These are phyloP conservation scores for Botryobasidium botryosum DNA, from an alignment of 768 basidiomycete species.

Conservation along the genomic window DNA sequence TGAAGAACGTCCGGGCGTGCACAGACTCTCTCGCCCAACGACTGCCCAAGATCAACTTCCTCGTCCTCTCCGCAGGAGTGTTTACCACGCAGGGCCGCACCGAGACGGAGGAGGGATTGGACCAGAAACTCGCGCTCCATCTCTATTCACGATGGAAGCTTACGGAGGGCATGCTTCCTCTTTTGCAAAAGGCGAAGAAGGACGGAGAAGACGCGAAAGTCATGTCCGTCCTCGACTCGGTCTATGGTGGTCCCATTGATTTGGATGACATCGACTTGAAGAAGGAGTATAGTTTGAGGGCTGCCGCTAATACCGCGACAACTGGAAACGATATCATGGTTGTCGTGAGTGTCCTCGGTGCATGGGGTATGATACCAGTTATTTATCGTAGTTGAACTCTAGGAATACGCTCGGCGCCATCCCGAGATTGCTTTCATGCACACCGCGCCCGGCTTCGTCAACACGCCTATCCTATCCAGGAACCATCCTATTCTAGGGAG, in stretches of 20 bases:
- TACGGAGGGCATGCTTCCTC: conserved; percentile 5
- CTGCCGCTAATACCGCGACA: not conserved
- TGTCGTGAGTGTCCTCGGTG: not conserved
- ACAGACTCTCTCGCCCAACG: conserved; percentile 2
- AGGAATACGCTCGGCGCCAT: conserved; percentile 8
- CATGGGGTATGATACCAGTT: not conserved
- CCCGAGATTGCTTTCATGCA: conserved; percentile 9
- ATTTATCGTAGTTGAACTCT: not conserved
- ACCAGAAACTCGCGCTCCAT: conserved; percentile 10
- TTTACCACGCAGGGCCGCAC: conserved; percentile 3
- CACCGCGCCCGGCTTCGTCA: conserved; percentile 4
- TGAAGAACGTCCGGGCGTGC: conserved; percentile 11
- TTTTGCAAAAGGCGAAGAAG: conserved; percentile 7
- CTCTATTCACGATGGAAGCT: conserved; percentile 12
- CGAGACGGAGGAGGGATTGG: conserved; percentile 11
- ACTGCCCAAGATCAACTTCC: conserved; percentile 11
- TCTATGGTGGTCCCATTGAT: not conserved
- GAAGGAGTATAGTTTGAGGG: conserved; percentile 4
- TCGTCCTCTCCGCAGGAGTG: conserved; percentile 6
- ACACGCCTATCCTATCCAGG: conserved; percentile 1
- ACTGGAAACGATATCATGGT: not conserved
- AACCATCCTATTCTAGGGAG: not conserved
- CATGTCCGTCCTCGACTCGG: not conserved
- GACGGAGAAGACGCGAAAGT: conserved; percentile 5
- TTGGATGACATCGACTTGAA: conserved; percentile 7